phyloP scores from a whole-genome alignment of 306 rosid species.

The Luffa acutangula region DNA sequence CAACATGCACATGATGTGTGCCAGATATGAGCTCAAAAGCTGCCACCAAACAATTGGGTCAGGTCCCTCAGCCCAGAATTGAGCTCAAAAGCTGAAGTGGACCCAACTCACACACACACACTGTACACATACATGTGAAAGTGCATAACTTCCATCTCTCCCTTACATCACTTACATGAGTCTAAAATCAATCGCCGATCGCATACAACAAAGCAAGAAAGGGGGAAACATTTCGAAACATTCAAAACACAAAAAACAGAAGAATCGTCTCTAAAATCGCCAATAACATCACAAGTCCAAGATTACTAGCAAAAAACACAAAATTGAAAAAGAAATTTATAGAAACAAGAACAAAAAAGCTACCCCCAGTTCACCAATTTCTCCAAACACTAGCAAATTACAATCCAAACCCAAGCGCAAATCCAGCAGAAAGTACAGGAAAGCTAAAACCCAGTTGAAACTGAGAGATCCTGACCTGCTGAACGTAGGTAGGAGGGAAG shows the following conservation, averaged over 20 bases:
- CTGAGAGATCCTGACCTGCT: constrained; percentile 49
- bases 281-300: not conserved
- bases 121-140: not conserved
- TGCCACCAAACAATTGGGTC: not conserved
- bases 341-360: not conserved
- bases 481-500: constrained; percentile 76
- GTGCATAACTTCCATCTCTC: not conserved
- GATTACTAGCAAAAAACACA: not conserved
- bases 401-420: not conserved
- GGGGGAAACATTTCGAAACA: not conserved
- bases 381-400: not conserved
- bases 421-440: too few species aligned
- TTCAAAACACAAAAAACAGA: not conserved
- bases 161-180: too few species aligned
- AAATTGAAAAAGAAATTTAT: not conserved
- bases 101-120: not conserved
- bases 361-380: not conserved
- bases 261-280: not conserved
- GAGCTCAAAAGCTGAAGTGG: constrained; percentile 1
- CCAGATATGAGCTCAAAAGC: constrained; percentile 2
- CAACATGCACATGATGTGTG: not conserved
- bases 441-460: not conserved
- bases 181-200: not conserved
- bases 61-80: not conserved
- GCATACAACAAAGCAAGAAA: not conserved